These are phyloP conservation scores for Microdochium bolleyi DNA, from an alignment of 2,329 filamentous ascomycete species.

Conservation along the genomic window DNA sequence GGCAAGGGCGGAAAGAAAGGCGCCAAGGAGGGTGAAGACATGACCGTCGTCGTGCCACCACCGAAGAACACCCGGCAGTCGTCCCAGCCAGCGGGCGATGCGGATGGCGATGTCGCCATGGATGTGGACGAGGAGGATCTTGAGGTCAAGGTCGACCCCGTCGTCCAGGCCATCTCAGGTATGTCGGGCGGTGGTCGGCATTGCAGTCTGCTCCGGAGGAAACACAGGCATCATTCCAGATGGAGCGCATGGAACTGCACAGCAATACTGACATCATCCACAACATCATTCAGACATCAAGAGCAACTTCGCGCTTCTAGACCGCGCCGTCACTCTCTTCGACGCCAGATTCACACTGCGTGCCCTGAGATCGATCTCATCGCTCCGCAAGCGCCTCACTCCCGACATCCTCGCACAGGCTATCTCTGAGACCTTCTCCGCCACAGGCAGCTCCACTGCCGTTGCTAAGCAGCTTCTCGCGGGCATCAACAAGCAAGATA, in stretches of 20 bases:
- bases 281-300: slow-evolving; percentile 68
- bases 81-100: slow-evolving; percentile 48
- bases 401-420: slow-evolving; percentile 74
- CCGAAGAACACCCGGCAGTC: slow-evolving; percentile 56
- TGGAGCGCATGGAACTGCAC: no score
- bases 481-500: slow-evolving; percentile 60
- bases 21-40: slow-evolving; percentile 63
- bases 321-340: slow-evolving; percentile 86
- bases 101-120: slow-evolving; percentile 66
- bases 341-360: slow-evolving; percentile 92
- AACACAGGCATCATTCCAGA: no score
- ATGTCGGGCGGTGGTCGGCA: slow-evolving; percentile 14
- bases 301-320: slow-evolving; percentile 84
- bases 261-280: background rate
- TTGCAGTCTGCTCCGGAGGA: no score
- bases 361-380: slow-evolving; percentile 90
- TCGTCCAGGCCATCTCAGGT: slow-evolving; percentile 54
- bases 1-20: slow-evolving; percentile 53
- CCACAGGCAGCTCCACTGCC: slow-evolving; percentile 49
- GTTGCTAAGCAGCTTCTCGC: slow-evolving; percentile 63
- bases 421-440: slow-evolving; percentile 72
- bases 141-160: slow-evolving; percentile 52
- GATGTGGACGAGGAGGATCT: slow-evolving; percentile 47
- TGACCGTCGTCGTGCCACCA: slow-evolving; percentile 73
- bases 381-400: slow-evolving; percentile 83